Evolutionary conservation across 2,329 filamentous ascomycete species (phyloP), one percentile per base, ranked within the genome.

Genomic region (Ascochyta pisi): DNA sequence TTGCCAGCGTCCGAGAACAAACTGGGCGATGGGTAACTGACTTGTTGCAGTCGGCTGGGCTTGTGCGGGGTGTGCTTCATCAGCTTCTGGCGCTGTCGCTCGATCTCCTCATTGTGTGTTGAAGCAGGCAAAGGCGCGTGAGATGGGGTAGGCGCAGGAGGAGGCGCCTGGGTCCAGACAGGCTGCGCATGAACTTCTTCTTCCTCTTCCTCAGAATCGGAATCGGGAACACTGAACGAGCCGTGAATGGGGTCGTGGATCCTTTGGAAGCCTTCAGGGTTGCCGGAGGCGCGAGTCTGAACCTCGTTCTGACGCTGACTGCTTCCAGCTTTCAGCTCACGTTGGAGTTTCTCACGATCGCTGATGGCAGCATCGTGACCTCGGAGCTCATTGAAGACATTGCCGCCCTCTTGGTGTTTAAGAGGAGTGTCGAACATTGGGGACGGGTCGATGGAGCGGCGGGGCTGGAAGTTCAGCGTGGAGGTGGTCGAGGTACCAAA

Each of bases 11-110:
- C 68, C 4, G 69, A 71, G 19, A 65, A 27, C 12, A 69, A 42
- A 45, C 68, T 72, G 3, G 72, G 72, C 2, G 70, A 73, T 4
- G 70, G 69, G n/a, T 72, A 63, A n/a, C 60, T 67, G 13, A 68
- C 65, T 40, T 73, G 63, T 16, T 71, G 66, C 10, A 75, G 71
- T 29, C 71, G 67, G 47, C 68, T 72, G 10, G 70, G 69, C 53
- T 72, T 73, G 19, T 65, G 65, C 3, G 73, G 73, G 3, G 70
- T 73, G 47, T 73, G 68, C 61, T 72, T 74, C 63, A 70, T 66
- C 8, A 68, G 46, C 47, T 61, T 67, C 27, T 68, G 64, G 16
- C 73, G 70, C 50, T 72, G 68, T 2, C 60, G 57, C 56, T 70
- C 63, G 6, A 73, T 51, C 40, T 69, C 65, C 38, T 69, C 69